phyloP scores from a whole-genome alignment of 2,329 filamentous ascomycete genomes.

The Colletotrichum destructivum region DNA sequence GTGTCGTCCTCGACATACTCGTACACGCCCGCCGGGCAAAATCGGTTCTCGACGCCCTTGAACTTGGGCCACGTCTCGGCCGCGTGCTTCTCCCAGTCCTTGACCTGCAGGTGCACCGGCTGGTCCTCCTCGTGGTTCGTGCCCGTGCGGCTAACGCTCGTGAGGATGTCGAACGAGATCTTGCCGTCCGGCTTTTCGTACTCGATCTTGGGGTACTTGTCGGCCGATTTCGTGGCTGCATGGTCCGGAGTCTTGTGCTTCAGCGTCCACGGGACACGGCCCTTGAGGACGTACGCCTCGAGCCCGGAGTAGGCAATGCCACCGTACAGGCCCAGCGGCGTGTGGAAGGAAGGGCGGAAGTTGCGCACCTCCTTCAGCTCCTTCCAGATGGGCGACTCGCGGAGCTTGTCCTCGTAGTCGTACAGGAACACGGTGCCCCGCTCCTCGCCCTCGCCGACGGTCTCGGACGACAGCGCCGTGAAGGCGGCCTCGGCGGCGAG shows the following conservation, averaged over 20 bases:
- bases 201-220: slow-evolving; percentile 88
- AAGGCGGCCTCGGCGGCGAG: slow-evolving; percentile 93
- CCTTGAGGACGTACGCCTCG: slow-evolving; percentile 89
- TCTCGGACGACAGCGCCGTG: slow-evolving; percentile 71
- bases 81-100: slow-evolving; percentile 94
- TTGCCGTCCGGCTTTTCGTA: slow-evolving; percentile 97
- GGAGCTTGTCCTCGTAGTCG: slow-evolving; percentile 91
- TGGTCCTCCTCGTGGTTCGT: slow-evolving; percentile 99
- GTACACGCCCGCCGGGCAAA: slow-evolving; percentile 97
- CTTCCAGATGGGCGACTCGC: slow-evolving; percentile 91
- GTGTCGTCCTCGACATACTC: slow-evolving; percentile 95
- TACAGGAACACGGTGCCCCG: slow-evolving; percentile 88
- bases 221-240: slow-evolving; percentile 83
- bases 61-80: slow-evolving; percentile 86
- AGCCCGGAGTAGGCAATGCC: slow-evolving; percentile 94
- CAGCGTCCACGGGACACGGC: slow-evolving; percentile 91
- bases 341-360: slow-evolving; percentile 96
- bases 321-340: slow-evolving; percentile 87
- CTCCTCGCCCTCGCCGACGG: slow-evolving; percentile 58
- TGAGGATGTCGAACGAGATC: slow-evolving; percentile 96
- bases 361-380: slow-evolving; percentile 96
- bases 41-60: slow-evolving; percentile 94
- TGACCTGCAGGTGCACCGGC: slow-evolving; percentile 94
- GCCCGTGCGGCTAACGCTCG: slow-evolving; percentile 93
- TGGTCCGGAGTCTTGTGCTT: slow-evolving; percentile 86